Conservation (phyloP, 129 eudicot species). For the Helianthus tuberosus region DNA sequence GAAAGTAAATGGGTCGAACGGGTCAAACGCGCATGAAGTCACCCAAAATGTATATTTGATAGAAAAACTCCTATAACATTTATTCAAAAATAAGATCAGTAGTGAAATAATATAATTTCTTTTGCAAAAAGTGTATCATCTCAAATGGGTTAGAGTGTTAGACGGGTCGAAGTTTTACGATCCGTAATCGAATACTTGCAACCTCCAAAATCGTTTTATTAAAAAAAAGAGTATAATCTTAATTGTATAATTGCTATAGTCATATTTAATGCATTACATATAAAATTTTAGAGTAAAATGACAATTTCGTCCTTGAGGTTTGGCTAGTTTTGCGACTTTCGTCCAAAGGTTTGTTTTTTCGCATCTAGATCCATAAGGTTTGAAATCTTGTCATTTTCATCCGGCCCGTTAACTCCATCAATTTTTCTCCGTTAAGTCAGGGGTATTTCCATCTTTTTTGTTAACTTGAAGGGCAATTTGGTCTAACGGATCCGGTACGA, state of each 20-base stretch:
- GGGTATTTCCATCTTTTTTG: no score
- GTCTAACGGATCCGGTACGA: no score
- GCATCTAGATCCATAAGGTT: no score
- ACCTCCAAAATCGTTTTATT: neutral
- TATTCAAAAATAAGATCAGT: neutral
- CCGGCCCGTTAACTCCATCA: no score
- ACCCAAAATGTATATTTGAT: neutral
- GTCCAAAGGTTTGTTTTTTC: no score
- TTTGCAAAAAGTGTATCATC: neutral
- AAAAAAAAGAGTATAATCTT: neutral
- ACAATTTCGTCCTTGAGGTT: no score
- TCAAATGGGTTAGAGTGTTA: no score
- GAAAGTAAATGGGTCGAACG: neutral
- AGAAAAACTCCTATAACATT: neutral
- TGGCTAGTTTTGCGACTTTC: no score
- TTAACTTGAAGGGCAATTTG: no score
- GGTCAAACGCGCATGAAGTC: neutral
- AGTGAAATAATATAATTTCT: neutral
- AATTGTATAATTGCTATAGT: neutral
- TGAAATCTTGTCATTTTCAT: no score
- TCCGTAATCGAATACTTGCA: constrained; percentile 4
- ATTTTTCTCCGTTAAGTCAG: no score
- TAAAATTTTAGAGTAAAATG: no score
- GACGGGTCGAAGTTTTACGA: neutral
- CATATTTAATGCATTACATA: neutral